Evolutionary conservation across 495 filamentous ascomycete genomes (phyloP), one percentile per base, ranked within the genome.

Genomic region (Penicillium crystallinum): DNA sequence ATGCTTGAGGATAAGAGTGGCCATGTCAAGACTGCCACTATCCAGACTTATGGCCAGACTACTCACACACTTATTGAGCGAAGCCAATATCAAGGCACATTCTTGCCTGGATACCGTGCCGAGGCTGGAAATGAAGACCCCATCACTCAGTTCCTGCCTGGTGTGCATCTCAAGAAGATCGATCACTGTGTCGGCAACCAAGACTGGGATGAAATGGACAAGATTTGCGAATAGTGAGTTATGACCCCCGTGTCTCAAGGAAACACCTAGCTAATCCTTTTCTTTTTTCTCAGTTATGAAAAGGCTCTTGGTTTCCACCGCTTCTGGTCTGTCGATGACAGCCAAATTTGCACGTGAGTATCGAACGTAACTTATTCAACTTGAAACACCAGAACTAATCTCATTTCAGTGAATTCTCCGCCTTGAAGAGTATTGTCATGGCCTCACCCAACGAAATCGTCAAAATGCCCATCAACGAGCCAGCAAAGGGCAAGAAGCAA

Each of bases 391-490:
- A 8, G 3, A 31, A 21, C 42, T 46, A n/a, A 53, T 3, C 17
- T 34, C 36, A 56, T n/a, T 12, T 21, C 17, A 77, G 74, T 34
- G 90, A 93, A 56, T 96, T 85, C 79, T 89, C 85, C 12, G 88
- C 91, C 4, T 75, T 96, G 22, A 86, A 83, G 64, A 86, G 80
- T 59, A 82, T 95, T 56, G 91, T 96, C 58, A 93, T 96, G 89
- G 81, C 89, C 11, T 87, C 82, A 1, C 80, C 83, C n/a, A 86
- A 87, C 68, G 84, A 89, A 40, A 63, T 84, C 6, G 86, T 96
- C 57, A 96, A 96, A 68, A 96, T 96, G 88, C 91, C 91, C 57
- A 92, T 97, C 79, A 96, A 96, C 77, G 90, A 97, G 72, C 91
- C 91, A 2, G 91, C 91, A 0, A 77, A 81, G 36, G 91, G 91